phyloP scores from a whole-genome alignment of 805 yeast species.

The Hagleromyces aurorensis region DNA sequence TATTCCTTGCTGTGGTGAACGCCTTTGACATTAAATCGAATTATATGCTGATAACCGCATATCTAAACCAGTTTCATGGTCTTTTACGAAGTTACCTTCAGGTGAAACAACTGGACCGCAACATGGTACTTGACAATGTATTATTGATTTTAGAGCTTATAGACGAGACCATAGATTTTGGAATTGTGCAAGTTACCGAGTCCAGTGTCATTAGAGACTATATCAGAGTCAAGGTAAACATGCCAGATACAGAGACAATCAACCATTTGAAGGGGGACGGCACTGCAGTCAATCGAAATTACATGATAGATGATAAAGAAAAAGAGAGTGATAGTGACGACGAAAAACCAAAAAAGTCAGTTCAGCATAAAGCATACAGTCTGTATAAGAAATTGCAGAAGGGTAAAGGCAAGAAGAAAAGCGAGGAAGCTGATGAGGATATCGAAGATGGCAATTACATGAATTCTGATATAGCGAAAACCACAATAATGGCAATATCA shows the following conservation, averaged over 20 bases:
- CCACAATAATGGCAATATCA: constrained; percentile 69
- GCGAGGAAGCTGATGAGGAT: constrained; percentile 6
- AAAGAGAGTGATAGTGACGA: constrained; percentile 7
- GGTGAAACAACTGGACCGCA: constrained; percentile 39
- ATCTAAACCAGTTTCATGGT: constrained; percentile 22
- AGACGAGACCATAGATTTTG: constrained; percentile 86
- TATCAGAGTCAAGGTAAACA: constrained; percentile 49
- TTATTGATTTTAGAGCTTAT: constrained; percentile 71
- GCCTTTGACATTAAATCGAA: constrained; percentile 9
- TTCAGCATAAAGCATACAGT: constrained; percentile 3
- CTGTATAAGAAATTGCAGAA: constrained; percentile 7
- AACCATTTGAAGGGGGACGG: constrained; percentile 7
- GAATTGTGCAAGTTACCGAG: constrained; percentile 80
- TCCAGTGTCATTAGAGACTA: constrained; percentile 70
- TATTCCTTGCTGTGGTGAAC: constrained; percentile 18
- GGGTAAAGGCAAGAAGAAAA: constrained; percentile 4
- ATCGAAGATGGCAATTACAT: constrained; percentile 35
- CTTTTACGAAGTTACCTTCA: constrained; percentile 22
- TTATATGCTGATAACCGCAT: constrained; percentile 19
- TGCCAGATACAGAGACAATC: constrained; percentile 27
- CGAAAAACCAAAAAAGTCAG: constrained; percentile 3
- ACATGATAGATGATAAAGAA: constrained; percentile 9
- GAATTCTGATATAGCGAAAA: constrained; percentile 66
- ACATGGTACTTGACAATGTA: constrained; percentile 61
- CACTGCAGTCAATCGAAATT: constrained; percentile 1